These are phyloP conservation scores for Penicillium vulpinum DNA, from an alignment of 2,329 filamentous ascomycete genomes.

Conservation along the genomic window DNA sequence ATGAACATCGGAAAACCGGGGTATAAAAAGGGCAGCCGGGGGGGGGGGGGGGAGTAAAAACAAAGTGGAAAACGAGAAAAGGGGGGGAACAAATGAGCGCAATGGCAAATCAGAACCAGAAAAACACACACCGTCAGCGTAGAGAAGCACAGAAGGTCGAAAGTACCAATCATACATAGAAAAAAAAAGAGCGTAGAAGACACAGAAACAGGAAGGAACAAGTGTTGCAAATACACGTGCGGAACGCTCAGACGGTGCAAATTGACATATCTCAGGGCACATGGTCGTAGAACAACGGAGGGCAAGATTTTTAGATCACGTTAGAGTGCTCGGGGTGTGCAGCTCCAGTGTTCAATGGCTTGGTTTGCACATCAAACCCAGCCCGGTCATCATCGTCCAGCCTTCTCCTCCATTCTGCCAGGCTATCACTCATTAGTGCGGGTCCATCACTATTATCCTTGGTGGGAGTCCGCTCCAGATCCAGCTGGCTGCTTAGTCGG, in stretches of 20 bases:
- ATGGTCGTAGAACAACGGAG: conserved; percentile 22
- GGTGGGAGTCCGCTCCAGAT: conserved; percentile 67
- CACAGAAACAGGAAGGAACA: conserved; percentile 1
- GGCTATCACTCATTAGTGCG: conserved; percentile 62
- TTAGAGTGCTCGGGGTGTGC: conserved; percentile 26
- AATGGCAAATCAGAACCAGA: conserved; percentile 7
- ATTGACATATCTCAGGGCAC: conserved; percentile 28
- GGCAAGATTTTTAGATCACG: conserved; percentile 35
- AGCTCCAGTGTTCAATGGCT: conserved; percentile 25
- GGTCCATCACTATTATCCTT: conserved; percentile 43
- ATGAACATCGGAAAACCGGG: conserved; percentile 31
- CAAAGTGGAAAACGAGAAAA: conserved; percentile 2
- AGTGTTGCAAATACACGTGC: conserved; percentile 15
- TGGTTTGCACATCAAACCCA: conserved; percentile 29
- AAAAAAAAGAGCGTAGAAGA: conserved; percentile 12
- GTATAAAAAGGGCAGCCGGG: conserved; percentile 23
- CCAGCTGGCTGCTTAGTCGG: conserved; percentile 82
- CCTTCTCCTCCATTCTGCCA: conserved; percentile 78
- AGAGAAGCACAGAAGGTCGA: not conserved
- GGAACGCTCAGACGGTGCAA: conserved; percentile 23
- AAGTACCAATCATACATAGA: conserved; percentile 19
- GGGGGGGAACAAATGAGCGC: conserved; percentile 3
- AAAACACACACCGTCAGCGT: conserved; percentile 14
- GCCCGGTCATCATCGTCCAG: conserved; percentile 61
- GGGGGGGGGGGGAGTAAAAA: too few species aligned